A percentile compares a stretch with the other conserved stretches of the same genome.
These are phyloP conservation scores for Scedosporium apiospermum DNA, from an alignment of 2,329 filamentous ascomycete species.

Conservation along the genomic window DNA sequence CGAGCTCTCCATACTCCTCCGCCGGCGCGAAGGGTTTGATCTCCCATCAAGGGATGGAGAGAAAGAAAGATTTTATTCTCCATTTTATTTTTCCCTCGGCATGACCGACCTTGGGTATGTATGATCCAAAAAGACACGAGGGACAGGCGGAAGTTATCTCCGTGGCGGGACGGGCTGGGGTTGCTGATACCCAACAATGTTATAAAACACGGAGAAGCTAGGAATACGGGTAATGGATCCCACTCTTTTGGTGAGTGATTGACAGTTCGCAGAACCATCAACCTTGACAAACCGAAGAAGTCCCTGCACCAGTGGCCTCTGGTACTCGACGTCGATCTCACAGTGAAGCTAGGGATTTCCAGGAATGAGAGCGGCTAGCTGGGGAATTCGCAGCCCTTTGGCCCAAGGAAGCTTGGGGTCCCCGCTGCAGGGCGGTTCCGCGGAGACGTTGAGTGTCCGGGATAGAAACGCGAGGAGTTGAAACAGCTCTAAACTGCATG, in stretches of 20 bases:
- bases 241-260: neutral
- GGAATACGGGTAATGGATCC: neutral
- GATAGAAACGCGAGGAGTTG: neutral
- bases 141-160: neutral
- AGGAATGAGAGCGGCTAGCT: neutral
- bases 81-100: neutral
- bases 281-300: neutral
- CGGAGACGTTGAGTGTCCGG: neutral
- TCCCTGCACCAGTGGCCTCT: neutral
- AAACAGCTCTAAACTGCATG: neutral
- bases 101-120: neutral
- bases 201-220: neutral
- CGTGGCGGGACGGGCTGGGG: neutral
- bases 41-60: too few relatives aligned
- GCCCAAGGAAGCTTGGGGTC: neutral
- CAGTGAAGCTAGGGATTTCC: neutral
- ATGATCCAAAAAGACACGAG: neutral
- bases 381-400: neutral
- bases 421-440: neutral
- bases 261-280: neutral
- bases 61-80: too few relatives aligned
- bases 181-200: neutral
- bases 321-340: neutral
- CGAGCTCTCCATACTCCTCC: too few relatives aligned
- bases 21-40: too few relatives aligned